A percentile compares a stretch with the other conserved stretches of the same genome.
These are phyloP conservation scores for Phytophthora europaea DNA, from an alignment of 352 stramenopile species.

Conservation along the genomic window DNA sequence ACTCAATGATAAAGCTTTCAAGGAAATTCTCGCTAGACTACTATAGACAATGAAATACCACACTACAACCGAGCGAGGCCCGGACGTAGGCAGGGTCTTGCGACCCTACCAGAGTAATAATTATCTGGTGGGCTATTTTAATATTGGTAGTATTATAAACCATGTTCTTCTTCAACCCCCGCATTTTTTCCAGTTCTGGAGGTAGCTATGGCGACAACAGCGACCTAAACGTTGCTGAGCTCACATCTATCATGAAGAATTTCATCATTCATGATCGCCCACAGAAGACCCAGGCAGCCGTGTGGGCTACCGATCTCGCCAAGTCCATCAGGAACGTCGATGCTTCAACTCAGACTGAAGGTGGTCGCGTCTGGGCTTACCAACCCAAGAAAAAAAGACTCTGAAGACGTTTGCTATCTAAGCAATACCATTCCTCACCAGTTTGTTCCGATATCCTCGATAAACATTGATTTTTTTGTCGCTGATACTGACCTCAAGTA, in stretches of 20 bases:
- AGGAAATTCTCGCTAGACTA: conserved; percentile 22
- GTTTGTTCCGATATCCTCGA: too few relatives aligned
- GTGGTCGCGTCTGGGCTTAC: conserved; percentile 10
- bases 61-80: too few relatives aligned
- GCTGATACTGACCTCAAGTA: too few relatives aligned
- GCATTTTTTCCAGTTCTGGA: conserved; percentile 15
- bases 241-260: conserved; percentile 25
- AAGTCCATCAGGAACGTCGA: conserved; percentile 3
- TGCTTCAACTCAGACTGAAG: conserved; percentile 12
- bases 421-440: neutral
- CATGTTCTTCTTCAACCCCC: conserved; percentile 22
- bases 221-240: conserved; percentile 11
- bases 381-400: conserved; percentile 8
- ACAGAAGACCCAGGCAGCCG: conserved; percentile 16
- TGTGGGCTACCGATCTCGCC: conserved; percentile 18
- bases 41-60: conserved; percentile 12
- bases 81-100: too few relatives aligned
- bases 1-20: conserved; percentile 28
- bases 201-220: conserved; percentile 22
- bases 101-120: too few relatives aligned
- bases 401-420: conserved; percentile 22
- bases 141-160: too few relatives aligned
- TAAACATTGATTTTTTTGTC: too few relatives aligned
- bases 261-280: conserved; percentile 16
- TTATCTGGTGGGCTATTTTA: too few relatives aligned